Conservation (phyloP, 345 rosid genomes). For the Cardamine resedifolia region DNA sequence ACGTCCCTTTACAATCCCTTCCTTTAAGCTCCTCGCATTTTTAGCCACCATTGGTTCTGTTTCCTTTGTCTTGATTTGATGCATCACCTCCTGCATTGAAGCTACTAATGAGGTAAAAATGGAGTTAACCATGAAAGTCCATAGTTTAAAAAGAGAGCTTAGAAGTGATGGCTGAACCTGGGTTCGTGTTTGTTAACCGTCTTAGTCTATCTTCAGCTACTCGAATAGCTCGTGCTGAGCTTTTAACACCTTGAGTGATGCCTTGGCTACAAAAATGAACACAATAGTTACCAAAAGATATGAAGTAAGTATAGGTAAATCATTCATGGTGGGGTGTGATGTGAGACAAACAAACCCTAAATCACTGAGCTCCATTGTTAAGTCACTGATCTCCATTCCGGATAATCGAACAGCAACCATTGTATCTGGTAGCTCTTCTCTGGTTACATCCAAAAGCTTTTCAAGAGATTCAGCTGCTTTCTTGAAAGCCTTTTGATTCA, state of each 20-base stretch:
- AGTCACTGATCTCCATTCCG: conserved; percentile 94
- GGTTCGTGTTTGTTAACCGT: conserved; percentile 48
- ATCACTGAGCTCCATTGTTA: conserved; percentile 89
- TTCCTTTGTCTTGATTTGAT: conserved; percentile 40
- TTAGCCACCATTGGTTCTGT: conserved; percentile 56
- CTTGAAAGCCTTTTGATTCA: conserved; percentile 59
- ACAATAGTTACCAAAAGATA: neutral
- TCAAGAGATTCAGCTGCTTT: conserved; percentile 86
- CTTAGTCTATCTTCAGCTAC: conserved; percentile 84
- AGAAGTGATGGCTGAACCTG: conserved; percentile 38
- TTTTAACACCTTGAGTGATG: conserved; percentile 78
- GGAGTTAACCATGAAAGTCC: conserved; percentile 40
- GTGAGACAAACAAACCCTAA: conserved; percentile 55
- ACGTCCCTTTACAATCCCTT: conserved; percentile 74
- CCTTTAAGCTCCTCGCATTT: conserved; percentile 53
- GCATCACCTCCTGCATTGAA: conserved; percentile 59
- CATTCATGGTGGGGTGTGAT: neutral
- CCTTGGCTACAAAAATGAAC: conserved; percentile 54
- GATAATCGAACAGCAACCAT: conserved; percentile 92
- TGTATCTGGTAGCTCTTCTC: conserved; percentile 91
- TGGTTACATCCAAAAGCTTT: conserved; percentile 77
- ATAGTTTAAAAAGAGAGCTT: neutral
- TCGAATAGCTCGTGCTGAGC: conserved; percentile 77
- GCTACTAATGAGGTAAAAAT: conserved; percentile 67
- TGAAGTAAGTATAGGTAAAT: neutral